These are phyloP conservation scores for Nigrograna mackinnonii DNA, from an alignment of 2,329 filamentous ascomycete genomes.

Conservation along the genomic window DNA sequence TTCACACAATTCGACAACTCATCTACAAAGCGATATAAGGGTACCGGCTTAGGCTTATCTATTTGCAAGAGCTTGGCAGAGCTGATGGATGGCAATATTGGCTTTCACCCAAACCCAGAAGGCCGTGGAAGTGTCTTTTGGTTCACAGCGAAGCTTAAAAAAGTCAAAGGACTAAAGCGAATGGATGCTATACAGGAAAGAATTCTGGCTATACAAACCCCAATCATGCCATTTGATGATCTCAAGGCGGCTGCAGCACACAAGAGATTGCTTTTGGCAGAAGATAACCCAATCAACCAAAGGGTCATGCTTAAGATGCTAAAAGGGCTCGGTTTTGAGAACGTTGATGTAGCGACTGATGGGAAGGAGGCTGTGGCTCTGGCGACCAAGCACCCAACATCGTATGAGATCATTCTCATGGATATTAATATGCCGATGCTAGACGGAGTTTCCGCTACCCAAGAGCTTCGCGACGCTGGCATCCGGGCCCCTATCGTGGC, in stretches of 20 bases:
- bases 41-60: conserved; percentile 60
- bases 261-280: conserved; percentile 45
- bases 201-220: conserved; percentile 10
- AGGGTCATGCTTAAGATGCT: conserved; percentile 54
- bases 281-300: conserved; percentile 53
- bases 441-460: conserved; percentile 32
- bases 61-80: conserved; percentile 62
- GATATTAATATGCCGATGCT: conserved; percentile 40
- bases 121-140: conserved; percentile 55
- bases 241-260: conserved; percentile 19
- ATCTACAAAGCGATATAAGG: conserved; percentile 57
- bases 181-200: conserved; percentile 16
- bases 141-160: conserved; percentile 48
- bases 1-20: conserved; percentile 61
- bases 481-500: conserved; percentile 52
- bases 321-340: conserved; percentile 35
- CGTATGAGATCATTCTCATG: conserved; percentile 38
- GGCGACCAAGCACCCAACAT: conserved; percentile 8
- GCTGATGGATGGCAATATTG: conserved; percentile 59
- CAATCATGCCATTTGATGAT: conserved; percentile 20
- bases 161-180: conserved; percentile 23
- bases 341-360: conserved; percentile 44
- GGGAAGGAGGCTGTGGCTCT: conserved; percentile 47
- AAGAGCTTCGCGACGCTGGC: conserved; percentile 24
- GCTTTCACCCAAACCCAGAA: conserved; percentile 51